Conservation (phyloP, 148 eudicot genomes). For the Vaccinium vitisidaea region DNA sequence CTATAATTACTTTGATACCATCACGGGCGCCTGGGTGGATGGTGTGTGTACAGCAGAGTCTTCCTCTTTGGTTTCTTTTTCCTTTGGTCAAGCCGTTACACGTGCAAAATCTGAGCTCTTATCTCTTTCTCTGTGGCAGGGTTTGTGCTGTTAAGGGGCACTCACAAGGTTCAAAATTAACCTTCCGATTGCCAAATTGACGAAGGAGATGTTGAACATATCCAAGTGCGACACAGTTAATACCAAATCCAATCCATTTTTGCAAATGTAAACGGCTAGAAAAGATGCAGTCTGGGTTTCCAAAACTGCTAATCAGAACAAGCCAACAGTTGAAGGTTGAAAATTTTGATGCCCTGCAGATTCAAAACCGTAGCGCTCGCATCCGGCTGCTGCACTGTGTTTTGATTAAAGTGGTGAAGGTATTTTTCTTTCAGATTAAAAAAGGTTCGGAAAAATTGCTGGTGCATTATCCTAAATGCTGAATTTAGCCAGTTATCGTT, state of each 20-base stretch:
- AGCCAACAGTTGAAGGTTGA: background rate
- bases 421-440: background rate
- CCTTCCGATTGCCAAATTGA: background rate
- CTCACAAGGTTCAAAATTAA: background rate
- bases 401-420: background rate
- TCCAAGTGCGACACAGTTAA: background rate
- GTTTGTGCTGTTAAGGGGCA: background rate
- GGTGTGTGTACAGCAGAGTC: background rate
- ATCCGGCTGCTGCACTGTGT: background rate
- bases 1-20: background rate
- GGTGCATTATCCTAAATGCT: background rate
- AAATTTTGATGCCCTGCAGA: background rate
- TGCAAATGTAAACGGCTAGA: background rate
- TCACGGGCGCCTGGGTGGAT: background rate
- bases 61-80: background rate
- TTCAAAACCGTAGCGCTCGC: background rate
- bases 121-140: conserved; percentile 2
- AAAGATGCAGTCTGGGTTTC: background rate
- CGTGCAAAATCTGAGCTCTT: background rate
- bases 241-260: background rate
- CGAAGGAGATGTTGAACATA: background rate
- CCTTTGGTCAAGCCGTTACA: background rate
- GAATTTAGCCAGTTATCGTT: background rate
- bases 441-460: background rate
- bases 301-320: background rate